Percentiles rank a stretch among this genome's conserved stretches.
phyloP scores from a whole-genome alignment of 116 monocot genomes.

The Thalassia testudinum region DNA sequence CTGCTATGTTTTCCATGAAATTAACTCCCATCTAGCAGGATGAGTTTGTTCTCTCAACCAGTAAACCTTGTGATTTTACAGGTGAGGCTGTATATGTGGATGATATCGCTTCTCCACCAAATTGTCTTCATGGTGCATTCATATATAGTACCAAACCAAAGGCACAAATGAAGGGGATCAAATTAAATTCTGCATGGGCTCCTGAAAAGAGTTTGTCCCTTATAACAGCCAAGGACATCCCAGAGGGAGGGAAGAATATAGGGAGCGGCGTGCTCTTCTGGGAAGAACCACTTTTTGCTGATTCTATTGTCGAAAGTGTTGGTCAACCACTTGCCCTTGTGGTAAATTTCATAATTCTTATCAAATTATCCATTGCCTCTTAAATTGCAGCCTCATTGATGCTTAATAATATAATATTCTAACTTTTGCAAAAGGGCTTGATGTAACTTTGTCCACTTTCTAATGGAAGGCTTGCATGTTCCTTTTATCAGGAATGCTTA shows the following conservation, averaged over 20 bases:
- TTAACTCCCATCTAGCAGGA: too few relatives aligned
- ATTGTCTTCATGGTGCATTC: conserved; percentile 78
- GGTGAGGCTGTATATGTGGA: conserved; percentile 87
- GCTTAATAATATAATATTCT: too few relatives aligned
- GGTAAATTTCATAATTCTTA: conserved; percentile 21
- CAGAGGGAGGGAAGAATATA: conserved; percentile 46
- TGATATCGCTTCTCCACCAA: conserved; percentile 72
- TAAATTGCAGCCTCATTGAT: too few relatives aligned
- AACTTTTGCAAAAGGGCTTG: too few relatives aligned
- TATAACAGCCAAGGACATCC: conserved; percentile 57
- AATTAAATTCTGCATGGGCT: conserved; percentile 22
- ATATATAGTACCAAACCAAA: conserved; percentile 51
- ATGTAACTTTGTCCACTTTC: too few relatives aligned
- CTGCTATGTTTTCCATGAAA: too few relatives aligned
- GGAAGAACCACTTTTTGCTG: conserved; percentile 50
- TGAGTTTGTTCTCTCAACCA: too few relatives aligned
- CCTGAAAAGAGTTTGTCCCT: conserved; percentile 15
- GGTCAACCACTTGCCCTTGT: conserved; percentile 83
- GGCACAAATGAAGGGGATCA: conserved; percentile 37
- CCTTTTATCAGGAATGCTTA: too few relatives aligned
- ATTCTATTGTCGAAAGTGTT: conserved; percentile 37
- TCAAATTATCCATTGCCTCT: too few relatives aligned
- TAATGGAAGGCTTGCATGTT: too few relatives aligned
- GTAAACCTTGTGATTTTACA: conserved; percentile 9
- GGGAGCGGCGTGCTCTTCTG: conserved; percentile 20